phyloP scores from a whole-genome alignment of 495 filamentous ascomycete genomes.

The Massariosphaeria phaeospora region DNA sequence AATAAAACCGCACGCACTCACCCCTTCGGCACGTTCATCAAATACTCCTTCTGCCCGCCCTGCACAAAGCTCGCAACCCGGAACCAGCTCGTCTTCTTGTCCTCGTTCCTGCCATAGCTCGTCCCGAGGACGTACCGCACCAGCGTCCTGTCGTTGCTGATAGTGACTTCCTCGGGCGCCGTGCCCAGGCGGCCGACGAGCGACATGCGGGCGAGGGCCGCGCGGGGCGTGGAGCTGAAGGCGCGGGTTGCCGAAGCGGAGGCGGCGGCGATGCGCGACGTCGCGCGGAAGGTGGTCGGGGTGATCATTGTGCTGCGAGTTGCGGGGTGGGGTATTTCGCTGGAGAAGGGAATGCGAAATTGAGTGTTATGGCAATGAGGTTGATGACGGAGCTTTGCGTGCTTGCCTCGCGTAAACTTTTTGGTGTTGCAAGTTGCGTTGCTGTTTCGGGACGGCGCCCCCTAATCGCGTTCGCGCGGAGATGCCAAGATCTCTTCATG shows the following conservation, averaged over 20 bases:
- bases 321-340: neutral
- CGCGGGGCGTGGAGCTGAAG: constrained; percentile 51
- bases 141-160: constrained; percentile 61
- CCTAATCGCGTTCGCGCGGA: neutral
- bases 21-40: constrained; percentile 71
- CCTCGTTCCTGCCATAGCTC: constrained; percentile 52
- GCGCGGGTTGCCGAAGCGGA: constrained; percentile 45
- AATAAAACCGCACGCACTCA: constrained; percentile 45
- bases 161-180: constrained; percentile 62
- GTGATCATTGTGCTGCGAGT: constrained; percentile 13
- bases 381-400: neutral
- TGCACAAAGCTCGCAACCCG: constrained; percentile 58
- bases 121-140: constrained; percentile 64
- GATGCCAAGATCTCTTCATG: neutral
- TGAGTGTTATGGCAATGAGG: neutral
- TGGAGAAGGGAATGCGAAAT: too few relatives aligned
- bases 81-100: constrained; percentile 73
- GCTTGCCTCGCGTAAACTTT: neutral
- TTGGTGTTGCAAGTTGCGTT: neutral
- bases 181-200: constrained; percentile 71
- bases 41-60: constrained; percentile 56
- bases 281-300: constrained; percentile 36
- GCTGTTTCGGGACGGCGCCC: neutral
- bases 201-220: constrained; percentile 55
- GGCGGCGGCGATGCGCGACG: constrained; percentile 40